A percentile compares a stretch with the other conserved stretches of the same genome.
Conservation (phyloP, 768 basidiomycete genomes). For the Chlorophyllum brunneum region DNA sequence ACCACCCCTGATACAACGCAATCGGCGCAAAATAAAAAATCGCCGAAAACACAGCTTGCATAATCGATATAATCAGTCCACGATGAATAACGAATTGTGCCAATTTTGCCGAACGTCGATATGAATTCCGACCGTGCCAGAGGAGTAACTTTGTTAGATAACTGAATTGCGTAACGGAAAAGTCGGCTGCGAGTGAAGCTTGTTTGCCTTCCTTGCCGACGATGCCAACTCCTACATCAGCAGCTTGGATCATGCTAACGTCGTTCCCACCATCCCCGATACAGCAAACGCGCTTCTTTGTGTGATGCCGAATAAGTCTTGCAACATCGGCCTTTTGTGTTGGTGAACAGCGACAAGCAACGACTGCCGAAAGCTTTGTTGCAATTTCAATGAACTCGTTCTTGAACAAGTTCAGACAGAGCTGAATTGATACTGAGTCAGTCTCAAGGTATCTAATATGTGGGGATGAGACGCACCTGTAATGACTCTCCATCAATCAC, state of each 20-base stretch:
- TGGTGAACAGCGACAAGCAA: constrained; percentile 96
- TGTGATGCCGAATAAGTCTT: constrained; percentile 82
- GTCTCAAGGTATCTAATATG: not conserved
- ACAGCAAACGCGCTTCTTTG: constrained; percentile 95
- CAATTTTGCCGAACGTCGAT: constrained; percentile 95
- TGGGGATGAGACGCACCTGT: constrained; percentile 53
- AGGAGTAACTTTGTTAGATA: constrained; percentile 92
- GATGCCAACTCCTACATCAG: constrained; percentile 92
- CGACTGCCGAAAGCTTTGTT: constrained; percentile 93
- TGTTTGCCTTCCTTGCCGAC: constrained; percentile 99
- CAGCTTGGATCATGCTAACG: constrained; percentile 99
- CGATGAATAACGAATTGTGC: constrained; percentile 99
- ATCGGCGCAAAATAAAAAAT: constrained; percentile 96
- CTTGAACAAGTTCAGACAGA: constrained; percentile 87
- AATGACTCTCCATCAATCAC: constrained; percentile 98
- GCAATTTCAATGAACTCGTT: constrained; percentile 95
- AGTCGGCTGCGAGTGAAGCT: constrained; percentile 98
- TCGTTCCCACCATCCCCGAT: constrained; percentile 99
- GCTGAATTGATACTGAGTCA: constrained; percentile 37
- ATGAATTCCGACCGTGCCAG: constrained; percentile 99
- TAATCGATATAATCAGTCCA: constrained; percentile 93
- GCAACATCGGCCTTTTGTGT: constrained; percentile 99
- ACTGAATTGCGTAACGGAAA: constrained; percentile 97
- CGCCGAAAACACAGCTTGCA: constrained; percentile 94
- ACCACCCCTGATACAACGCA: constrained; percentile 96